Percentiles rank a stretch among this genome's conserved stretches.
These are phyloP conservation scores for Coccinonectria pachysandricola DNA, from an alignment of 2,329 filamentous ascomycete genomes.

Conservation along the genomic window DNA sequence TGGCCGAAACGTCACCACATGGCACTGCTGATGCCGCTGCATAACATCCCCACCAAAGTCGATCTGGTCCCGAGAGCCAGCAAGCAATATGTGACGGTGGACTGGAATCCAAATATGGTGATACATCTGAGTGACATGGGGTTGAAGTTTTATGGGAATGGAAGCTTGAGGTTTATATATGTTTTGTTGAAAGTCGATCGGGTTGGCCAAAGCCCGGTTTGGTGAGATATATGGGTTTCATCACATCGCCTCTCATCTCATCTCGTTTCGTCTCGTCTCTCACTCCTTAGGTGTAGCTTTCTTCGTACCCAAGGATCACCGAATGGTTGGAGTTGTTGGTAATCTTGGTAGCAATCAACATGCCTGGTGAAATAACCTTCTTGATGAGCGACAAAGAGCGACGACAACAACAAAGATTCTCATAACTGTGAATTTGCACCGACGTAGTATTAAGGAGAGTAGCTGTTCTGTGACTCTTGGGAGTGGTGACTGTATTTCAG, in stretches of 20 bases:
- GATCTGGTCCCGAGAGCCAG: constrained; percentile 9
- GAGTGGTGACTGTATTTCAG: too few relatives aligned
- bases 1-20: constrained; percentile 7
- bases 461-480: too few relatives aligned
- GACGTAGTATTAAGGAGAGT: too few relatives aligned
- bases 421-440: too few relatives aligned
- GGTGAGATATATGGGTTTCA: constrained; percentile 1
- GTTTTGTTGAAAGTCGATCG: constrained; percentile 8
- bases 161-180: constrained; percentile 12
- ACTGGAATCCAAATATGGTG: constrained; percentile 9
- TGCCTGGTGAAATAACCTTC: too few relatives aligned
- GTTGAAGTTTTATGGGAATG: constrained; percentile 6
- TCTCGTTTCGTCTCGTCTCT: too few relatives aligned
- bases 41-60: constrained; percentile 2
- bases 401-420: too few relatives aligned
- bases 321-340: too few relatives aligned
- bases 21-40: constrained; percentile 9
- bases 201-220: not conserved
- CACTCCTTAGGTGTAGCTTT: too few relatives aligned
- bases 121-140: constrained; percentile 12
- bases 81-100: constrained; percentile 2
- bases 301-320: too few relatives aligned
- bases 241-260: not conserved
- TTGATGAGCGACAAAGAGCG: too few relatives aligned
- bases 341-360: too few relatives aligned